Conservation (phyloP, 2,329 filamentous ascomycete genomes). For the Mycosphaerelloides madeirae region DNA sequence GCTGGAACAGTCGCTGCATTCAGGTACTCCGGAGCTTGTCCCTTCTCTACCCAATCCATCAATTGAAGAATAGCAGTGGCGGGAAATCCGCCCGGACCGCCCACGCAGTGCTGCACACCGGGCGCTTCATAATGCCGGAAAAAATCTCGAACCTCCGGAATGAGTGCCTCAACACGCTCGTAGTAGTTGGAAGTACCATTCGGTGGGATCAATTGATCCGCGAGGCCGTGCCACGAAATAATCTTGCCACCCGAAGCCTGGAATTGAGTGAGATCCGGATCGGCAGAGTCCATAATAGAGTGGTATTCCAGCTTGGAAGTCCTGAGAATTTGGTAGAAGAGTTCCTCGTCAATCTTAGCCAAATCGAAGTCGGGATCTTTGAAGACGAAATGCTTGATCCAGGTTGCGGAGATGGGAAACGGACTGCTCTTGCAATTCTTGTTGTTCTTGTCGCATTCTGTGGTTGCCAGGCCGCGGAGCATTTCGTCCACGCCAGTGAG, state of each 20-base stretch:
- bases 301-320: slow-evolving; percentile 23
- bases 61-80: slow-evolving; percentile 12
- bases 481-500: slow-evolving; percentile 19
- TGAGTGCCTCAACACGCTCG: slow-evolving; percentile 20
- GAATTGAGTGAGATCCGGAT: slow-evolving; percentile 36
- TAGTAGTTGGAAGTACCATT: slow-evolving; percentile 36
- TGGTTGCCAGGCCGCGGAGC: slow-evolving; percentile 25
- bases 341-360: slow-evolving; percentile 13
- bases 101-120: slow-evolving; percentile 35
- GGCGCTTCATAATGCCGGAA: slow-evolving; percentile 36
- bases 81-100: slow-evolving; percentile 27
- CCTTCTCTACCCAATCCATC: slow-evolving; percentile 28
- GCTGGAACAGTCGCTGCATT: slow-evolving; percentile 5
- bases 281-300: slow-evolving; percentile 33
- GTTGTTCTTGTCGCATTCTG: slow-evolving; percentile 22
- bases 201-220: slow-evolving; percentile 34
- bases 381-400: slow-evolving; percentile 33
- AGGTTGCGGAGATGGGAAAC: slow-evolving; percentile 30
- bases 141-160: slow-evolving; percentile 26
- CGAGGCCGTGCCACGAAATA: slow-evolving; percentile 26
- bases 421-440: slow-evolving; percentile 23
- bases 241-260: slow-evolving; percentile 35
- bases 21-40: slow-evolving; percentile 20
- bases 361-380: slow-evolving; percentile 25
- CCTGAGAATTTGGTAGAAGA: slow-evolving; percentile 16